Evolutionary conservation across 768 basidiomycete genomes (phyloP).

Genomic region (Agrocybe pediades): DNA sequence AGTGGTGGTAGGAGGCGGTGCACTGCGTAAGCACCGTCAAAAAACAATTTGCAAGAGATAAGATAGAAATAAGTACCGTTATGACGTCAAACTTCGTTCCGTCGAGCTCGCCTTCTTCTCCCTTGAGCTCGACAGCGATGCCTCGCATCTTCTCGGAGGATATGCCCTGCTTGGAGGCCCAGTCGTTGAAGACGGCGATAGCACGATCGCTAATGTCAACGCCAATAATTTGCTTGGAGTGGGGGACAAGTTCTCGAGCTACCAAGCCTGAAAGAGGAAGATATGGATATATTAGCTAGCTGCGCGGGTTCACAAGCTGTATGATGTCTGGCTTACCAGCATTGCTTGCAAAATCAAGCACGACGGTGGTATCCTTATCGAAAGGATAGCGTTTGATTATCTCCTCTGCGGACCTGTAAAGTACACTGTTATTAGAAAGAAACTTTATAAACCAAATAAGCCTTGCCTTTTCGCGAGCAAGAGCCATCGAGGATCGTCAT

Average conservation of each 20-base stretch:
- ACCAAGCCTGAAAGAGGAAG: slow-evolving; percentile 64
- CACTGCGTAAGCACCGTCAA: slow-evolving; percentile 42
- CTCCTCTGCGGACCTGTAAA: slow-evolving; percentile 31
- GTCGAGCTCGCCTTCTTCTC: slow-evolving; percentile 45
- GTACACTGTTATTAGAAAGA: not conserved
- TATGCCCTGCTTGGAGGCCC: slow-evolving; percentile 63
- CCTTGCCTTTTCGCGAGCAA: slow-evolving; percentile 20
- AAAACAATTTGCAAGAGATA: not conserved
- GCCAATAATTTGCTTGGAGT: slow-evolving; percentile 65
- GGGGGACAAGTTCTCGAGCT: slow-evolving; percentile 58
- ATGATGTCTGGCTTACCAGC: slow-evolving; percentile 41
- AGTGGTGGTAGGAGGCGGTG: slow-evolving; percentile 63
- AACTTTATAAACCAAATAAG: not conserved
- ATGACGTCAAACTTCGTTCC: slow-evolving; percentile 66
- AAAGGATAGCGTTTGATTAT: slow-evolving; percentile 46
- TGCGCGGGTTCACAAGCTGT: not conserved
- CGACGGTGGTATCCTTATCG: slow-evolving; percentile 50
- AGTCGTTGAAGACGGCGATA: slow-evolving; percentile 66
- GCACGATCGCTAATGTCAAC: slow-evolving; percentile 74
- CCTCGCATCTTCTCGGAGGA: slow-evolving; percentile 66
- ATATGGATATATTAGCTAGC: not conserved
- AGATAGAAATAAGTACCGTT: slow-evolving; percentile 46
- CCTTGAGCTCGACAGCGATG: slow-evolving; percentile 50
- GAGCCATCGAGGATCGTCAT: slow-evolving; percentile 16
- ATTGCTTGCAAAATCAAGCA: slow-evolving; percentile 81